Evolutionary conservation across 768 basidiomycete species (phyloP).

Genomic region (Nidularia sp.): DNA sequence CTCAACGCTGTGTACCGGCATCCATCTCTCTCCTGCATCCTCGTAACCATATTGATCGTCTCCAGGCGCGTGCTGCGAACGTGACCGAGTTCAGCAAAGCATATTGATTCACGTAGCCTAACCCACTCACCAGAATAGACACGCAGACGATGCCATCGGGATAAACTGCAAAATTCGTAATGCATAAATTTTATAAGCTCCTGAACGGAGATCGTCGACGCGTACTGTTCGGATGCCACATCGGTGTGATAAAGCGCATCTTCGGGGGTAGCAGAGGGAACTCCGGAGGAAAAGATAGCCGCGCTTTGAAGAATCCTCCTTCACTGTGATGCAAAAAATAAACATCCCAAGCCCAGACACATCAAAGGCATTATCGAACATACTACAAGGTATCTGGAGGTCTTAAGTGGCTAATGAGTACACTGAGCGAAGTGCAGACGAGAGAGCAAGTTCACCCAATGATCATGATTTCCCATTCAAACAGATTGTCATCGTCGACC

Average conservation of each 20-base stretch:
- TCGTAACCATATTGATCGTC: conserved; percentile 98
- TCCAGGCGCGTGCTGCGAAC: conserved; percentile 81
- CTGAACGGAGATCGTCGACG: not conserved
- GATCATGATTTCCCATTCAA: conserved; percentile 95
- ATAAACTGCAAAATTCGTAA: conserved; percentile 60
- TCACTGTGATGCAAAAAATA: conserved; percentile 52
- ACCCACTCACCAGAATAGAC: conserved; percentile 74
- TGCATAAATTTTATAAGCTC: conserved; percentile 1
- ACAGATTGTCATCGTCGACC: conserved; percentile 91
- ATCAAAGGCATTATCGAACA: conserved; percentile 13
- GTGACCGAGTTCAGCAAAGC: conserved; percentile 3
- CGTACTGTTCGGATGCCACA: conserved; percentile 98
- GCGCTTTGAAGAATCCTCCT: conserved; percentile 93
- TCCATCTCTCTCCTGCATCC: conserved; percentile 94
- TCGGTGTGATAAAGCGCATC: conserved; percentile 92
- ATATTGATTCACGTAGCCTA: not conserved
- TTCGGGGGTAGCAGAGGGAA: conserved; percentile 90
- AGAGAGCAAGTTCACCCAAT: conserved; percentile 64
- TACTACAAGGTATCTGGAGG: conserved; percentile 94
- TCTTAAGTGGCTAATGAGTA: conserved; percentile 36
- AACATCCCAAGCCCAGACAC: not conserved
- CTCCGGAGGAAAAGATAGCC: conserved; percentile 84
- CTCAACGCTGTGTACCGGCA: conserved; percentile 96
- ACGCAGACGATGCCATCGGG: conserved; percentile 91
- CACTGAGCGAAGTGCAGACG: conserved; percentile 1